These are phyloP conservation scores for Fusarium sp. DNA, from an alignment of 2,329 filamentous ascomycete genomes.

Conservation along the genomic window DNA sequence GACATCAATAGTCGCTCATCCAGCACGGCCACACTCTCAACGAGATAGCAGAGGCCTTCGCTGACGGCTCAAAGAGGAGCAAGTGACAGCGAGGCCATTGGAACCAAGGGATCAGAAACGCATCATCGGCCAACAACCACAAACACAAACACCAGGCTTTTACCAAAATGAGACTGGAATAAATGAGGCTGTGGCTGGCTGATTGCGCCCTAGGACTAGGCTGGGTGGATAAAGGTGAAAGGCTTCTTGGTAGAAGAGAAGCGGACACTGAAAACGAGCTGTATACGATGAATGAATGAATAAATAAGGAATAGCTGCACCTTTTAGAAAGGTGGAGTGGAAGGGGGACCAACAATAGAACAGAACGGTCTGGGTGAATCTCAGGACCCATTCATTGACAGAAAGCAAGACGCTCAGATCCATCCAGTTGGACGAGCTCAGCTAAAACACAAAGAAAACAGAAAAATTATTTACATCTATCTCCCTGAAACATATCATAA, in stretches of 20 bases:
- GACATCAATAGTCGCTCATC: conserved; percentile 15
- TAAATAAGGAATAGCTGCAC: conserved; percentile 29
- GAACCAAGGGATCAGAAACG: conserved; percentile 20
- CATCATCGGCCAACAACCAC: conserved; percentile 19
- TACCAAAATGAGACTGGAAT: conserved; percentile 6
- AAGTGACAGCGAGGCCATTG: conserved; percentile 29
- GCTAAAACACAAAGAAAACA: conserved; percentile 8
- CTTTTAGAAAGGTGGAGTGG: conserved; percentile 20
- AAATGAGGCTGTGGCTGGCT: conserved; percentile 28
- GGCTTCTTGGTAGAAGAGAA: conserved; percentile 23
- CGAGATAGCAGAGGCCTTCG: conserved; percentile 4
- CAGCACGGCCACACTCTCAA: conserved; percentile 11
- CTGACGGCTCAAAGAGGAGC: conserved; percentile 23
- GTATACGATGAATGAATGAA: conserved; percentile 27
- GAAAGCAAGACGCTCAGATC: conserved; percentile 17
- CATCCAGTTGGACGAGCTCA: conserved; percentile 18
- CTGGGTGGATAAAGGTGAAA: conserved; percentile 22
- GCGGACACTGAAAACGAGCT: conserved; percentile 19
- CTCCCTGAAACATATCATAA: background rate
- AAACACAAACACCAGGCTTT: conserved; percentile 5
- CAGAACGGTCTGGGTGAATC: conserved; percentile 7
- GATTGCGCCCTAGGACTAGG: conserved; percentile 25
- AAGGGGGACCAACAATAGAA: conserved; percentile 9
- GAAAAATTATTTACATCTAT: conserved; percentile 1
- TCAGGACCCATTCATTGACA: conserved; percentile 7